phyloP scores from a whole-genome alignment of 1,284 basidiomycete genomes.

The Exobasidium rhododendri region DNA sequence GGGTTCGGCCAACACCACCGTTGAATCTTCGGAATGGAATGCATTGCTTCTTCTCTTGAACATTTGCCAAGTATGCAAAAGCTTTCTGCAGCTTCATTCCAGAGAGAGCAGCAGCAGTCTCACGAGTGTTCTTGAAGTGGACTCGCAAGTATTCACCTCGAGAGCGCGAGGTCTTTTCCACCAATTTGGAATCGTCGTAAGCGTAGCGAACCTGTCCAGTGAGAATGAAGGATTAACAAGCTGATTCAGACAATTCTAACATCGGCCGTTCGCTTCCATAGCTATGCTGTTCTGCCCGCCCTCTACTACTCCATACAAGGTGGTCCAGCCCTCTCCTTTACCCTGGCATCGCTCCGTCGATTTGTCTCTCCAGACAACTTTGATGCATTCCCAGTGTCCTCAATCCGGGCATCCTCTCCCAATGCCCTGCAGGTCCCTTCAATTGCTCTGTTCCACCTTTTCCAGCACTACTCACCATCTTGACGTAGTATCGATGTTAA shows the following conservation, averaged over 20 bases:
- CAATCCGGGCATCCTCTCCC: too few relatives aligned
- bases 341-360: too few relatives aligned
- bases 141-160: constrained; percentile 96
- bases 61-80: constrained; percentile 88
- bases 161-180: constrained; percentile 59
- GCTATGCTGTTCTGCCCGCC: too few relatives aligned
- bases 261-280: too few relatives aligned
- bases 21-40: constrained; percentile 96
- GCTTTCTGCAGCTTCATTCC: constrained; percentile 95
- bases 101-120: constrained; percentile 59
- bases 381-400: too few relatives aligned
- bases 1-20: constrained; percentile 93
- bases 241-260: too few relatives aligned
- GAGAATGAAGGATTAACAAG: too few relatives aligned
- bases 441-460: too few relatives aligned
- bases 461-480: constrained; percentile 1
- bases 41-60: constrained; percentile 92
- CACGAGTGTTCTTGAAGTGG: constrained; percentile 99
- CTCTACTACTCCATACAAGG: too few relatives aligned
- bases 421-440: too few relatives aligned
- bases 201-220: constrained; percentile 55
- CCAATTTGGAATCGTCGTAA: constrained; percentile 52
- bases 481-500: not conserved
- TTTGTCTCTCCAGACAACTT: too few relatives aligned
- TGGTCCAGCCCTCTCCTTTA: too few relatives aligned